phyloP scores from a whole-genome alignment of 2,329 filamentous ascomycete genomes.

The Apiospora rasikravindrae region DNA sequence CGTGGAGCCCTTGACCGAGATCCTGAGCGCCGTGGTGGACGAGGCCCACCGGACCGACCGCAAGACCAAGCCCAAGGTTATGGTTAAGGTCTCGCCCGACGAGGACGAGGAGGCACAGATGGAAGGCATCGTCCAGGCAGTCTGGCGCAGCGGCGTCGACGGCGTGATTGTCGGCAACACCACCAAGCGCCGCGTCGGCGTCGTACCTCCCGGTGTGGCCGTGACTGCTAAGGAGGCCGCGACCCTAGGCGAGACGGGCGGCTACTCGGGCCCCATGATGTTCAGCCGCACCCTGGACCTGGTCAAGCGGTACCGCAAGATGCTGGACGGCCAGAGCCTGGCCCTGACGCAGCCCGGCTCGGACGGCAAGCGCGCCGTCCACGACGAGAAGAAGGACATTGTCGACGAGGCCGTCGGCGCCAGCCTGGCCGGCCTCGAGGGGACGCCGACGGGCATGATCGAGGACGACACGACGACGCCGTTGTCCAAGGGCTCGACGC shows the following conservation, averaged over 20 bases:
- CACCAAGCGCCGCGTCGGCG: conserved; percentile 78
- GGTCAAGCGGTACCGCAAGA: conserved; percentile 77
- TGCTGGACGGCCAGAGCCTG: conserved; percentile 61
- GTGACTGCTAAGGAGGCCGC: conserved; percentile 70
- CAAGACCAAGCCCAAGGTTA: conserved; percentile 77
- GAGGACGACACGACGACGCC: conserved; percentile 28
- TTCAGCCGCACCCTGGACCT: conserved; percentile 80
- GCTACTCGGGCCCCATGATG: conserved; percentile 89
- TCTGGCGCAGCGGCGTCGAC: conserved; percentile 84
- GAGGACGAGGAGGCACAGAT: conserved; percentile 88
- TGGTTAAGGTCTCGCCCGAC: conserved; percentile 98
- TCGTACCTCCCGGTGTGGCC: conserved; percentile 69
- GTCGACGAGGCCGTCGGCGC: conserved; percentile 40
- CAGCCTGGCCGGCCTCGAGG: conserved; percentile 42
- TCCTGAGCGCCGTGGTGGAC: conserved; percentile 81
- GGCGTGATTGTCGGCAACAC: conserved; percentile 98
- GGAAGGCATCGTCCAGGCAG: conserved; percentile 84
- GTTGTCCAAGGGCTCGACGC: conserved; percentile 20
- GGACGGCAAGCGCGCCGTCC: conserved; percentile 20
- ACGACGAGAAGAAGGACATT: conserved; percentile 32
- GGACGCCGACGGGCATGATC: conserved; percentile 37
- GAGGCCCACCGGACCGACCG: conserved; percentile 74
- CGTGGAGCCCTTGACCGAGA: conserved; percentile 78
- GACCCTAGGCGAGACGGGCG: conserved; percentile 77
- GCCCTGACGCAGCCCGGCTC: conserved; percentile 35